phyloP scores from a whole-genome alignment of 2,329 filamentous ascomycete species.

The Byssoonygena ceratinophila region DNA sequence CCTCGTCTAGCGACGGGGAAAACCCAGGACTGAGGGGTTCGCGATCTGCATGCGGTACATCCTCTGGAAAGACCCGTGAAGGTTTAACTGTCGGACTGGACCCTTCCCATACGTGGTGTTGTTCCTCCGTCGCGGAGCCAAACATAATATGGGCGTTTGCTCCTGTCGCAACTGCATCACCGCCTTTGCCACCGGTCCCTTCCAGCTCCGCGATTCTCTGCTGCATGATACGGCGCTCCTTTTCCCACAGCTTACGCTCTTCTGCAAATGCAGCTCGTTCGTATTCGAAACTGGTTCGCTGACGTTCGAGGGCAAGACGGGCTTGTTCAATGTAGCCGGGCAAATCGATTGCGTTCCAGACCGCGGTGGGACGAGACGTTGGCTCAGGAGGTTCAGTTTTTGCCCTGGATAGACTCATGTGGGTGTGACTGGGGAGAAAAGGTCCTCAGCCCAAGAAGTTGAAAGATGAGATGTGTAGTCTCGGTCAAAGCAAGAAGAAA shows the following conservation, averaged over 20 bases:
- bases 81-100: constrained; percentile 32
- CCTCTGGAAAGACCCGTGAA: constrained; percentile 33
- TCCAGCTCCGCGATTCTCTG: constrained; percentile 36
- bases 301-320: constrained; percentile 30
- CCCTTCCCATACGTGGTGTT: constrained; percentile 37
- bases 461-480: not conserved
- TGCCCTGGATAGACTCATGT: constrained; percentile 2
- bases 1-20: constrained; percentile 31
- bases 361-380: not conserved
- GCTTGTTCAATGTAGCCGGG: constrained; percentile 33
- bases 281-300: constrained; percentile 31
- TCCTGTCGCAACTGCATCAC: not conserved
- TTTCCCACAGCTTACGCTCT: constrained; percentile 37
- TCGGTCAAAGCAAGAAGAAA: not conserved
- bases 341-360: not conserved
- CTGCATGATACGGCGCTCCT: constrained; percentile 34
- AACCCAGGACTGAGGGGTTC: constrained; percentile 10
- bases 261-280: constrained; percentile 34
- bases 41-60: constrained; percentile 19
- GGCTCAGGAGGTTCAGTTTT: not conserved
- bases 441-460: not conserved
- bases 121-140: constrained; percentile 1
- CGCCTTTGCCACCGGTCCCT: constrained; percentile 22
- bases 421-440: not conserved
- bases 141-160: not conserved